A percentile compares a stretch with the other conserved stretches of the same genome.
Conservation (phyloP, 495 filamentous ascomycete species). For the Penicillium coprophilum region DNA sequence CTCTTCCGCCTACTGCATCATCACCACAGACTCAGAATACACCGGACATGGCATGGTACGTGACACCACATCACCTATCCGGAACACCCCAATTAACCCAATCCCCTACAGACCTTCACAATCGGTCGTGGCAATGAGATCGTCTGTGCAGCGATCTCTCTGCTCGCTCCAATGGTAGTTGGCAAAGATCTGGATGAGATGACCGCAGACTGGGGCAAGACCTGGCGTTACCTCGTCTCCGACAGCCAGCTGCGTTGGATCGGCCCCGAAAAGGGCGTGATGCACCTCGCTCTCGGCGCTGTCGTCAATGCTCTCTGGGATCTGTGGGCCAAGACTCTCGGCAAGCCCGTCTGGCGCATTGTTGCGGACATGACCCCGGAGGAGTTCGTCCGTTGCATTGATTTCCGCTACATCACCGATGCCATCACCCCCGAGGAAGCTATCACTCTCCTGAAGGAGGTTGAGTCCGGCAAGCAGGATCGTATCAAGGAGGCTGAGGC, state of each 20-base stretch:
- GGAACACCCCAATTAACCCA: slow-evolving; percentile 4
- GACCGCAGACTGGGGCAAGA: slow-evolving; percentile 79
- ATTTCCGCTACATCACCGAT: slow-evolving; percentile 92
- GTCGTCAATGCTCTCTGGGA: slow-evolving; percentile 95
- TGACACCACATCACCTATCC: not conserved
- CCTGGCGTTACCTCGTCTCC: slow-evolving; percentile 87
- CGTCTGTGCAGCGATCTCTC: slow-evolving; percentile 79
- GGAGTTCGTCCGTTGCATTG: slow-evolving; percentile 82
- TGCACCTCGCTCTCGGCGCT: slow-evolving; percentile 86
- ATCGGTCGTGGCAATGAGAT: slow-evolving; percentile 95
- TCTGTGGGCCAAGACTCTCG: slow-evolving; percentile 83
- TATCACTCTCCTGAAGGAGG: slow-evolving; percentile 61
- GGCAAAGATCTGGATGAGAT: slow-evolving; percentile 72
- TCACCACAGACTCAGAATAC: slow-evolving; percentile 72
- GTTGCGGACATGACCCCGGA: slow-evolving; percentile 87
- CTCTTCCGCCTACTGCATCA: slow-evolving; percentile 87
- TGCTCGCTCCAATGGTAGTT: slow-evolving; percentile 70
- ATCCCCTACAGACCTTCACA: slow-evolving; percentile 74
- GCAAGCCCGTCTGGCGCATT: slow-evolving; percentile 88
- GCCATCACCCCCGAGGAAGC: slow-evolving; percentile 89
- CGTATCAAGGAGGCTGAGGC: slow-evolving; percentile 68
- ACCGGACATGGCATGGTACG: slow-evolving; percentile 85
- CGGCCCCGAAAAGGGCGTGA: slow-evolving; percentile 92
- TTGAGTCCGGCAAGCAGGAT: slow-evolving; percentile 61
- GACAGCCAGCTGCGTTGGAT: slow-evolving; percentile 94